Conservation (phyloP, 805 yeast species). For the Candida tammaniensis region DNA sequence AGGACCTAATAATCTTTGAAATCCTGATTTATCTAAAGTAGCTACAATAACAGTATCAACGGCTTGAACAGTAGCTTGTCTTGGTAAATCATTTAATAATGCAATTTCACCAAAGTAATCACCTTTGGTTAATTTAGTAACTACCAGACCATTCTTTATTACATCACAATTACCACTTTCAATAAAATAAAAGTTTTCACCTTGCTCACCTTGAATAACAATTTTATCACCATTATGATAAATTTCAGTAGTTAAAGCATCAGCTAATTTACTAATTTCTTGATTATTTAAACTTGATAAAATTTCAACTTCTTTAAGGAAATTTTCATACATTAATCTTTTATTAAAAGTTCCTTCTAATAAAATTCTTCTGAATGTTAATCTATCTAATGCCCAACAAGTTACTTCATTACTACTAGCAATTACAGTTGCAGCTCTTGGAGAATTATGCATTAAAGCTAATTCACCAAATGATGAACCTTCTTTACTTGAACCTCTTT, state of each 20-base stretch:
- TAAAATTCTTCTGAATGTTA: conserved; percentile 87
- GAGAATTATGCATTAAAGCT: conserved; percentile 96
- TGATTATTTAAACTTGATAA: conserved; percentile 68
- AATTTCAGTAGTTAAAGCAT: conserved; percentile 80
- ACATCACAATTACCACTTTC: conserved; percentile 83
- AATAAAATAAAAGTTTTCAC: conserved; percentile 44
- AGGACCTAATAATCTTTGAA: conserved; percentile 91
- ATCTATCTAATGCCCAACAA: conserved; percentile 88
- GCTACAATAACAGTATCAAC: conserved; percentile 76
- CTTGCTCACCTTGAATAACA: conserved; percentile 77
- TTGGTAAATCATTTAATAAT: conserved; percentile 81
- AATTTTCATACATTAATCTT: conserved; percentile 86
- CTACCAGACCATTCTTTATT: conserved; percentile 40
- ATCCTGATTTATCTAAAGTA: conserved; percentile 88
- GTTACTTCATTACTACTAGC: conserved; percentile 70
- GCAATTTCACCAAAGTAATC: conserved; percentile 98
- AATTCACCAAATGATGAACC: conserved; percentile 96
- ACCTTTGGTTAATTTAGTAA: conserved; percentile 67
- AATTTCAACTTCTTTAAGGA: conserved; percentile 82
- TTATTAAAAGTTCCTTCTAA: conserved; percentile 88
- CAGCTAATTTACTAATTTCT: conserved; percentile 90
- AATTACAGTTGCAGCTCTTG: conserved; percentile 92
- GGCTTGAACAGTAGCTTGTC: conserved; percentile 91
- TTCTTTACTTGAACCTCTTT: conserved; percentile 72
- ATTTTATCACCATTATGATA: conserved; percentile 71